Percentiles rank a stretch among this genome's conserved stretches.
Evolutionary conservation across 179 eudicot genomes (phyloP).

Genomic region (Beta macrorhiza): DNA sequence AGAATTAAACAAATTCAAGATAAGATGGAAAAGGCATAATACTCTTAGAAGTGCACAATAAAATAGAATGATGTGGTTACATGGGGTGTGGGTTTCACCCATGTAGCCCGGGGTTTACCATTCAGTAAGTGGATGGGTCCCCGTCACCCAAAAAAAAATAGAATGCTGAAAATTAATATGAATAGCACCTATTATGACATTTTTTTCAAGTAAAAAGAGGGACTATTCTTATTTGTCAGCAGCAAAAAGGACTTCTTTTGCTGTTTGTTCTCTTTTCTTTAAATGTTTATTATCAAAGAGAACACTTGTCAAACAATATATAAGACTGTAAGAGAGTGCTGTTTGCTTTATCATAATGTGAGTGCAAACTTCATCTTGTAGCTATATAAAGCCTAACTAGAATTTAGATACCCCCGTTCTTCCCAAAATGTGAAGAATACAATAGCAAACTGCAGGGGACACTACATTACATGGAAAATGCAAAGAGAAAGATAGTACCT

Average conservation of each 20-base stretch:
- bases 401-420: not conserved
- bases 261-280: not conserved
- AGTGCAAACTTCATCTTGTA: not conserved
- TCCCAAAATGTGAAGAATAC: not conserved
- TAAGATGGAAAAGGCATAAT: not conserved
- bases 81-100: too few species aligned
- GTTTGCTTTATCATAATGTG: not conserved
- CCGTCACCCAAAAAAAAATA: too few species aligned
- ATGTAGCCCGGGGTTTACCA: too few species aligned
- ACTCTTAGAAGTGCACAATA: not conserved
- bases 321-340: not conserved
- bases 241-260: not conserved
- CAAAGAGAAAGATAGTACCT: conserved; percentile 35
- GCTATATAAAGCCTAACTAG: not conserved
- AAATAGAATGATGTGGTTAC: not conserved
- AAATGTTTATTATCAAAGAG: not conserved
- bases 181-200: not conserved
- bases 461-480: not conserved
- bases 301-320: not conserved
- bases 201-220: not conserved
- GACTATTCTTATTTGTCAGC: not conserved
- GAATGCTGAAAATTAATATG: not conserved
- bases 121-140: too few species aligned
- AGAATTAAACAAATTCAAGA: conserved; percentile 16
- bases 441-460: not conserved